Base-by-base conservation (phyloP, 306 rosid genomes). In the Castanea crenata region DNA sequence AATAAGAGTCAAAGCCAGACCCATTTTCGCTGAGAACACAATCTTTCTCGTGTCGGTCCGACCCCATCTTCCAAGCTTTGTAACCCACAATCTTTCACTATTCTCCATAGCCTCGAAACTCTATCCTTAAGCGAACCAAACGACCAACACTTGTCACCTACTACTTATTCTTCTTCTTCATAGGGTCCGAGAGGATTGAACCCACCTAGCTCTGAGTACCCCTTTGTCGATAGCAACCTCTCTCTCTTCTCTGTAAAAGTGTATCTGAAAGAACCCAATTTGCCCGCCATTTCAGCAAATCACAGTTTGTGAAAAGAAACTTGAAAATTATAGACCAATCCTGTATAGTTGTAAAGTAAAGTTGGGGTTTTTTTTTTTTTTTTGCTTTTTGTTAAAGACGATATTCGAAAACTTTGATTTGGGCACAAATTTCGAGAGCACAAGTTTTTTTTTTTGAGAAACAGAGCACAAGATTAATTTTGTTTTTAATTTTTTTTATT, bases 11-110 rank as follows among this genome's bases (percentile, higher is more conserved):
- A 96, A 63, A 70, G 98, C 97, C 25, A 96, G 86, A 3, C 92
- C 98, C 99, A 96, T 91, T 82, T 96, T 96, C 0, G 96, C 98
- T 0, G 99, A 75, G 85, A 96, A 96, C 5, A 96, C 44, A 7
- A 96, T 80, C 90, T 93, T 96, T 79, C 99, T 83, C 3, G 94
- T 97, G 84, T 96, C 99, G 27, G 96, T 84, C 0, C 14, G 52
- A 0, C 99, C 99, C 96, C 96, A 96, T 90, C 56, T 80, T 62
- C 92, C 88, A 82, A 5, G 97, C 96, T 14, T 75, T 76, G 21
- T 4, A 11, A 1, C 88, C 61, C 78, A 91, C 94, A 65, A 65
- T 87, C 83, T 78, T 83, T 79, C 6, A 38, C 41, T 0, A 51
- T 79, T 56, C 67, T 75, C 82, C 87, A 83, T 19, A 69, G 59